Evolutionary conservation across 257 asterid species (phyloP).

Genomic region (Primulina tabacum): DNA sequence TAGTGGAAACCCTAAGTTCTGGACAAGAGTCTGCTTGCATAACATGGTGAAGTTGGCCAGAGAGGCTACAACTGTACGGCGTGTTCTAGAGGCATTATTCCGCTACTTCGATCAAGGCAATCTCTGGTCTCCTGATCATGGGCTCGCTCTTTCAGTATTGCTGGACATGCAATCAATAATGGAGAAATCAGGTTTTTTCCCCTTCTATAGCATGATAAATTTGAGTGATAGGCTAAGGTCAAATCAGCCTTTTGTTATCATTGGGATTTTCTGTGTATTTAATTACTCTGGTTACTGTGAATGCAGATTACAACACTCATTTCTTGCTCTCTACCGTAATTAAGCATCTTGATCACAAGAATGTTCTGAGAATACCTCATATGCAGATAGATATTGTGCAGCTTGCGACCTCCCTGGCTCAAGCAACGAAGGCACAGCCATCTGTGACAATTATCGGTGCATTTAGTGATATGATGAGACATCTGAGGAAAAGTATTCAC

Average conservation of each 20-base stretch:
- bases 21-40: constrained; percentile 75
- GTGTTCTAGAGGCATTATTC: constrained; percentile 68
- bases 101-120: constrained; percentile 60
- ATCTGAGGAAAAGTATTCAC: constrained; percentile 64
- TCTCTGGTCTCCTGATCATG: constrained; percentile 67
- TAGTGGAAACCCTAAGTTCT: constrained; percentile 54
- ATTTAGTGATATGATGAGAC: constrained; percentile 77
- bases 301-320: constrained; percentile 62
- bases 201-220: constrained; percentile 21
- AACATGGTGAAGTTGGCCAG: constrained; percentile 73
- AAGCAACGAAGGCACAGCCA: constrained; percentile 52
- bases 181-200: constrained; percentile 54
- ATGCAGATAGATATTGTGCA: constrained; percentile 72
- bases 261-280: constrained; percentile 19
- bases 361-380: constrained; percentile 51
- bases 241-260: constrained; percentile 24
- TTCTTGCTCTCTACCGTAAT: constrained; percentile 65
- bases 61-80: constrained; percentile 73
- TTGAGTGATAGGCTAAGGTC: constrained; percentile 8
- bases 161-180: constrained; percentile 65
- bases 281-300: constrained; percentile 28
- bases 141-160: constrained; percentile 62
- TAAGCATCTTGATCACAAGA: constrained; percentile 80
- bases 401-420: constrained; percentile 59
- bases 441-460: constrained; percentile 64